Conservation (phyloP, 805 yeast genomes). For the Yamadazyma sp. region DNA sequence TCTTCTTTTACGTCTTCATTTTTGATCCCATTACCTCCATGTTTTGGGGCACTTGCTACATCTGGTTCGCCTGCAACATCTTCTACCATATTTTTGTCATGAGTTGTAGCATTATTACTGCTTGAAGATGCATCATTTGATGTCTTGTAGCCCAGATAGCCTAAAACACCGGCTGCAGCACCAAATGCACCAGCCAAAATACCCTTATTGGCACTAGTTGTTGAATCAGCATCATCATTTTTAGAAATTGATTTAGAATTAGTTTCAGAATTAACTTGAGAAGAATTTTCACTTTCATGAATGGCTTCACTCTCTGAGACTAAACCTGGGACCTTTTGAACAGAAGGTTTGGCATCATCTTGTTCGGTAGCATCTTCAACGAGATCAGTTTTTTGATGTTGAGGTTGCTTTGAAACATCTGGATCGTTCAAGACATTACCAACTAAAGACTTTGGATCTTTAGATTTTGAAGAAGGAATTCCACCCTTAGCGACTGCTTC, state of each 20-base stretch:
- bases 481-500: not conserved
- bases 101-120: not conserved
- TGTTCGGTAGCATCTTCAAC: constrained; percentile 5
- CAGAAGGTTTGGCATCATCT: constrained; percentile 3
- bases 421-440: constrained; percentile 7
- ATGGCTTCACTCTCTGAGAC: constrained; percentile 8
- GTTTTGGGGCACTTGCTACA: constrained; percentile 12
- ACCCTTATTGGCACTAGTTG: constrained; percentile 1
- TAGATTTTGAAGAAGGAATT: not conserved
- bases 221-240: constrained; percentile 1
- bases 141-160: constrained; percentile 8
- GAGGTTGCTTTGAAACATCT: constrained; percentile 12
- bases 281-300: too few relatives aligned
- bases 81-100: not conserved
- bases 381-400: constrained; percentile 9
- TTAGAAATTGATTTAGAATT: constrained; percentile 3
- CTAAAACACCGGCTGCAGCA: constrained; percentile 14
- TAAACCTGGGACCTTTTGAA: constrained; percentile 18
- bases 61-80: constrained; percentile 4
- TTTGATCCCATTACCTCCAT: too few relatives aligned
- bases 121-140: not conserved
- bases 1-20: too few relatives aligned
- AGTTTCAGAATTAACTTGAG: too few relatives aligned
- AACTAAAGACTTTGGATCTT: constrained; percentile 6
- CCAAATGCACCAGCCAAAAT: constrained; percentile 7